Evolutionary conservation across 2,329 filamentous ascomycete species (phyloP).

Genomic region (Trichophyton benhamiae): DNA sequence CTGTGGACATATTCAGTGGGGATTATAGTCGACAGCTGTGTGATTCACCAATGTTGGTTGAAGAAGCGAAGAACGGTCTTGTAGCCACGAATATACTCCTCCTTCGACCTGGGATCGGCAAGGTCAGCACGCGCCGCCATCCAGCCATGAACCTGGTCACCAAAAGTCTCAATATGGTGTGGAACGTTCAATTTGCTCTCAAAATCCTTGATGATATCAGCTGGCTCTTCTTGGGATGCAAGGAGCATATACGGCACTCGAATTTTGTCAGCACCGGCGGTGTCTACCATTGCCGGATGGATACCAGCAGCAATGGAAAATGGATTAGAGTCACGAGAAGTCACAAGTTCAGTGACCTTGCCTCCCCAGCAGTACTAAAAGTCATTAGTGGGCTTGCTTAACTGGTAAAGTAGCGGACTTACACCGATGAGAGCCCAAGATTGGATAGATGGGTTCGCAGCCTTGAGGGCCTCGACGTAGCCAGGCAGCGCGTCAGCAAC

Average conservation of each 20-base stretch:
- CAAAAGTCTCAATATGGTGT: background rate
- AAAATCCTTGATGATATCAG: background rate
- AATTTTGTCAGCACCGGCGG: background rate
- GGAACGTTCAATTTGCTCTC: background rate
- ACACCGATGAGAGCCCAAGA: background rate
- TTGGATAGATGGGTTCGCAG: background rate
- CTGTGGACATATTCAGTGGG: too few species aligned
- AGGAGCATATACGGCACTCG: background rate
- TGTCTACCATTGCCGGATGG: background rate
- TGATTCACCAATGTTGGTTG: background rate
- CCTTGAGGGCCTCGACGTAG: background rate
- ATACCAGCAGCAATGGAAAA: background rate
- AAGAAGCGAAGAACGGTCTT: background rate
- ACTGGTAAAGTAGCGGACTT: background rate
- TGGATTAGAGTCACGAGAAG: background rate
- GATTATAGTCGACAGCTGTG: background rate
- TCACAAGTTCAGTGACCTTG: background rate
- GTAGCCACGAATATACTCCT: background rate
- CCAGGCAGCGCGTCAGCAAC: background rate
- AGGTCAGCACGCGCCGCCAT: background rate
- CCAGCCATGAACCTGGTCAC: background rate
- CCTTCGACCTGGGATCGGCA: background rate
- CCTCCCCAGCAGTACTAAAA: background rate
- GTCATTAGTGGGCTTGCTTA: background rate
- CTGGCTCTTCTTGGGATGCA: background rate